Evolutionary conservation across 495 filamentous ascomycete genomes (phyloP), one percentile per base, ranked within the genome.

Genomic region (Penicillium robsamsonii): DNA sequence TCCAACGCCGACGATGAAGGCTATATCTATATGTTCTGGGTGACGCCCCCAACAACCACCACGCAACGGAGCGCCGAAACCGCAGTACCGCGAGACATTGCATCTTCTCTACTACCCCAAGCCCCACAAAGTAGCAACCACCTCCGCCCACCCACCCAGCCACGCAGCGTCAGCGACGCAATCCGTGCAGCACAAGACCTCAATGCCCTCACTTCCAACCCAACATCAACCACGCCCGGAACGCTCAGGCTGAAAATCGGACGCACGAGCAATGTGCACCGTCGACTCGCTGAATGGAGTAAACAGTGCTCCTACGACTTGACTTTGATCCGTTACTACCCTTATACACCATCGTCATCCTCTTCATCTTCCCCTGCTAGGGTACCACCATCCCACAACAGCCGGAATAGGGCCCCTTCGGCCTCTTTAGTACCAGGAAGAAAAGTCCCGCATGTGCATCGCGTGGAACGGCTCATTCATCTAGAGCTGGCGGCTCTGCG

Each of bases 1-100:
- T 90, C 89, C 4, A 72, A 71, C 5, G 72, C 77, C 40, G 94
- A 97, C 63, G 90, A 95, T 45, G 80, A 90, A 43, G 94, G 94
- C 37, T 98, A 91, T 67, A 97, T 97, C 61, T 98, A 98, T 78
- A 94, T 98, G 63, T 98, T 97, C 81, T 96, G 92, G 91, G 77
- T 96, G 5, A 84, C 80, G 0, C 82, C 82, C 38, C 81, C 80
- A 51, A 79, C 70, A n/a, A 58, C 63, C 1, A 37, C 64, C 2
- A 67, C 73, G 46, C 71, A 72, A 4, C 35, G 33, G 17, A 15
- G 44, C 45, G 27, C 18, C 45, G 22, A 41, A 73, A 7, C 74
- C 78, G 2, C 79, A 15, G 10, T 84, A 13, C 79, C 84, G 0
- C 71, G 71, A 5, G 82, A 86, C 29, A 78, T 81, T 24, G 88